Conservation (phyloP, 106 monocot species). For the Dendrobium officinale region DNA sequence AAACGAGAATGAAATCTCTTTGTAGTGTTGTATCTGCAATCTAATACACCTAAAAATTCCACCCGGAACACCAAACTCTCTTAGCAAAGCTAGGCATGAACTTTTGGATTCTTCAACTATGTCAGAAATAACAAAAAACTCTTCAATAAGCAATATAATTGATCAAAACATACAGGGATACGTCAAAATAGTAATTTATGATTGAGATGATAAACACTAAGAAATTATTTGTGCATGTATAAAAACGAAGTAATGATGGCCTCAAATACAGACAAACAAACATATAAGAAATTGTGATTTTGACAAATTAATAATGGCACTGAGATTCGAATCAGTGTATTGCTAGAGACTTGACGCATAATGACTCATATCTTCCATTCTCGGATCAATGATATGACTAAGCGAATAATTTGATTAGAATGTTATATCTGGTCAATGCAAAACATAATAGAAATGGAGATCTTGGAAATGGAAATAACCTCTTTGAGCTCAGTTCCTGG, state of each 20-base stretch:
- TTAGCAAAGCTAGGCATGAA: too few relatives aligned
- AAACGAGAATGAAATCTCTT: too few relatives aligned
- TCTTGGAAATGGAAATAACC: constrained; percentile 23
- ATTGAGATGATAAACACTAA: background rate
- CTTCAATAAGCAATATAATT: background rate
- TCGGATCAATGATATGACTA: background rate
- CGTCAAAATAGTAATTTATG: background rate
- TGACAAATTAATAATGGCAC: background rate
- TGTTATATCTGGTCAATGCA: background rate
- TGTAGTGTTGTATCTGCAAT: too few relatives aligned
- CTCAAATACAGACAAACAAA: background rate
- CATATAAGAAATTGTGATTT: background rate
- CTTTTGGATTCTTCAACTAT: too few relatives aligned
- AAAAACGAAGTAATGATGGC: background rate
- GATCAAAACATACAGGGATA: background rate
- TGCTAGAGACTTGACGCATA: background rate
- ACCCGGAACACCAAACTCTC: too few relatives aligned
- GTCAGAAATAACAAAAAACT: background rate
- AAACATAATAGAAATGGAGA: background rate
- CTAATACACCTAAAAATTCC: too few relatives aligned
- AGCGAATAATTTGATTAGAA: background rate
- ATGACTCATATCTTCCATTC: background rate
- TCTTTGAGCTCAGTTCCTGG: constrained; percentile 83
- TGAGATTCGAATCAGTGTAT: background rate
- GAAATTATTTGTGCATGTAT: background rate